Evolutionary conservation across 768 basidiomycete genomes (phyloP).

Genomic region (Russula foetens): DNA sequence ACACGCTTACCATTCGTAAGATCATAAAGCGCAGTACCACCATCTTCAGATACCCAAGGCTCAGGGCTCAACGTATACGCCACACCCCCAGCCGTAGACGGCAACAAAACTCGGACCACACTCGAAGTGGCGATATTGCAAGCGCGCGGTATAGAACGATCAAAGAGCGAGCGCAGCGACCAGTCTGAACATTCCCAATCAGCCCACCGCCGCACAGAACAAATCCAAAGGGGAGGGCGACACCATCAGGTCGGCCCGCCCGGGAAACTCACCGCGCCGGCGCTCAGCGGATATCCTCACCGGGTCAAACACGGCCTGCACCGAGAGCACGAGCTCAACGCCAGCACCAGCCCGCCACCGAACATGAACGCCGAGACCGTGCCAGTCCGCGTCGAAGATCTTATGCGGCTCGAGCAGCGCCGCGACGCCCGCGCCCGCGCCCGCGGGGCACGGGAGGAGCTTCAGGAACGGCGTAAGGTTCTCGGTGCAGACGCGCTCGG

Average conservation of each 20-base stretch:
- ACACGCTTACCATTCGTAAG: constrained; percentile 36
- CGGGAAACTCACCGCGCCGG: constrained; percentile 43
- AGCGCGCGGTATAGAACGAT: constrained; percentile 46
- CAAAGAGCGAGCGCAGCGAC: constrained; percentile 64
- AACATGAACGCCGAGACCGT: constrained; percentile 78
- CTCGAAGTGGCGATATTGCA: constrained; percentile 70
- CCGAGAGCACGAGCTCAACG: constrained; percentile 56
- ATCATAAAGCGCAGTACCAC: constrained; percentile 39
- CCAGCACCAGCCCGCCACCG: constrained; percentile 43
- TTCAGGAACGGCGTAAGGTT: constrained; percentile 95
- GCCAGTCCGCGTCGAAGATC: constrained; percentile 88
- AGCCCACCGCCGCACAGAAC: constrained; percentile 8
- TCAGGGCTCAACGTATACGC: constrained; percentile 46
- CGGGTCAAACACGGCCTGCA: constrained; percentile 77
- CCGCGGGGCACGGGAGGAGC: constrained; percentile 85
- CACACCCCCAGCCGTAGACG: constrained; percentile 22
- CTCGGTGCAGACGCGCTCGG: constrained; percentile 92
- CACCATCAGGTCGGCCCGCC: too few relatives aligned
- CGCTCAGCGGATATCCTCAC: constrained; percentile 43
- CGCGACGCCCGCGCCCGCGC: constrained; percentile 85
- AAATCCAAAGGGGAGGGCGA: too few relatives aligned
- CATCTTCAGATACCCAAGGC: constrained; percentile 31
- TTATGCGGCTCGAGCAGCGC: constrained; percentile 75
- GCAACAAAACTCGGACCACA: constrained; percentile 38
- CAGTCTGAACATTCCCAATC: constrained; percentile 44